Evolutionary conservation across 2,329 filamentous ascomycete species (phyloP).

Genomic region (Monilinia fructigena): DNA sequence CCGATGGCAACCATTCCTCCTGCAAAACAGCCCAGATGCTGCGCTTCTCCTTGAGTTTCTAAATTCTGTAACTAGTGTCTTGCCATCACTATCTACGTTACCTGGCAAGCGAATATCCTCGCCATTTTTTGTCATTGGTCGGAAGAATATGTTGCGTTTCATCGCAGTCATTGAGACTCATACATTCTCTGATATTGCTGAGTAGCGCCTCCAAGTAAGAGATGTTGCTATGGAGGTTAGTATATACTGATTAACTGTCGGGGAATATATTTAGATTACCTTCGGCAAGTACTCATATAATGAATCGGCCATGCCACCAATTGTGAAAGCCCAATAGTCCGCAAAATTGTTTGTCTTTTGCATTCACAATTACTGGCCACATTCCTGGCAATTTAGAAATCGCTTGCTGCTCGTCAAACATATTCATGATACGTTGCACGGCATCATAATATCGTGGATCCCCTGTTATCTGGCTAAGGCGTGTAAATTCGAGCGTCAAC

Average conservation of each 20-base stretch:
- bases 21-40: slow-evolving; percentile 70
- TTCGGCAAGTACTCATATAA: slow-evolving; percentile 65
- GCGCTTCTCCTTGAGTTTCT: slow-evolving; percentile 43
- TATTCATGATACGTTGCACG: slow-evolving; percentile 54
- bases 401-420: slow-evolving; percentile 53
- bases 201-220: slow-evolving; percentile 27
- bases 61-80: slow-evolving; percentile 31
- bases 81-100: slow-evolving; percentile 38
- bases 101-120: slow-evolving; percentile 50
- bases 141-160: slow-evolving; percentile 46
- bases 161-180: slow-evolving; percentile 46
- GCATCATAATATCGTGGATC: slow-evolving; percentile 62
- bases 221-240: slow-evolving; percentile 25
- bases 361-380: slow-evolving; percentile 57
- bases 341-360: slow-evolving; percentile 44
- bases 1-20: slow-evolving; percentile 70
- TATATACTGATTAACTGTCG: background rate
- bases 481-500: slow-evolving; percentile 60
- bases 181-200: slow-evolving; percentile 42
- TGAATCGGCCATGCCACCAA: slow-evolving; percentile 56
- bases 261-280: slow-evolving; percentile 9
- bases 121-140: slow-evolving; percentile 43
- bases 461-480: slow-evolving; percentile 60
- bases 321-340: slow-evolving; percentile 43
- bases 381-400: slow-evolving; percentile 57